A percentile compares a stretch with the other conserved stretches of the same genome.
These are phyloP conservation scores for Prunus mongolica DNA, from an alignment of 306 rosid genomes.

Conservation along the genomic window DNA sequence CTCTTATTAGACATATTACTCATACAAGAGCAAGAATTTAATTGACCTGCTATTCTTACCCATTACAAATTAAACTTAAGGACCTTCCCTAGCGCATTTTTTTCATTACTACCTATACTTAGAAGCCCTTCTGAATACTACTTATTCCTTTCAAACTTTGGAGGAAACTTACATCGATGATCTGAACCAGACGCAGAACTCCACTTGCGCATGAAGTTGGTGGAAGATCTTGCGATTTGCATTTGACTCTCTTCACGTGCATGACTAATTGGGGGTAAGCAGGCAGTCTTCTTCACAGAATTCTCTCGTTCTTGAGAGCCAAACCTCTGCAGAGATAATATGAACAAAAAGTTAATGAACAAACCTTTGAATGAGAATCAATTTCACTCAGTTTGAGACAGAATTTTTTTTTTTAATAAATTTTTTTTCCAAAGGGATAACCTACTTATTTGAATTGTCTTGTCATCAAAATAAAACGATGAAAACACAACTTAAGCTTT, in stretches of 20 bases:
- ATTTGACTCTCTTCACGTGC: conserved; percentile 76
- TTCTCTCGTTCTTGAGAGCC: conserved; percentile 81
- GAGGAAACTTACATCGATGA: conserved; percentile 55
- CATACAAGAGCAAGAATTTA: conserved; percentile 16
- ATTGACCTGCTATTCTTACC: conserved; percentile 5
- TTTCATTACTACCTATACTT: not conserved
- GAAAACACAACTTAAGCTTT: not conserved
- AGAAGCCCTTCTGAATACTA: not conserved
- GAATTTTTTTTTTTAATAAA: not conserved
- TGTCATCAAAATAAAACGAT: not conserved
- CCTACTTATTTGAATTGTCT: not conserved
- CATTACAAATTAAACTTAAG: conserved; percentile 7
- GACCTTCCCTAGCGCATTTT: not conserved
- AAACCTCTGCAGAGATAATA: conserved; percentile 49
- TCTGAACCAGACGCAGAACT: conserved; percentile 53
- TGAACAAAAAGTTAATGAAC: conserved; percentile 10
- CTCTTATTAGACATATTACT: conserved; percentile 5
- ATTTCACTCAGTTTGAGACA: not conserved
- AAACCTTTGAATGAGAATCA: not conserved
- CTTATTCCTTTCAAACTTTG: conserved; percentile 15
- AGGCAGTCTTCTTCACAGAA: conserved; percentile 53
- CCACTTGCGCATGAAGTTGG: conserved; percentile 68
- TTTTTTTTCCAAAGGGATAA: not conserved
- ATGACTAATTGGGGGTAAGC: conserved; percentile 54
- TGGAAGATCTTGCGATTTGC: conserved; percentile 63